Evolutionary conservation across 805 yeast species (phyloP), one percentile per base, ranked within the genome.

Genomic region (Phaffomyces antillensis): DNA sequence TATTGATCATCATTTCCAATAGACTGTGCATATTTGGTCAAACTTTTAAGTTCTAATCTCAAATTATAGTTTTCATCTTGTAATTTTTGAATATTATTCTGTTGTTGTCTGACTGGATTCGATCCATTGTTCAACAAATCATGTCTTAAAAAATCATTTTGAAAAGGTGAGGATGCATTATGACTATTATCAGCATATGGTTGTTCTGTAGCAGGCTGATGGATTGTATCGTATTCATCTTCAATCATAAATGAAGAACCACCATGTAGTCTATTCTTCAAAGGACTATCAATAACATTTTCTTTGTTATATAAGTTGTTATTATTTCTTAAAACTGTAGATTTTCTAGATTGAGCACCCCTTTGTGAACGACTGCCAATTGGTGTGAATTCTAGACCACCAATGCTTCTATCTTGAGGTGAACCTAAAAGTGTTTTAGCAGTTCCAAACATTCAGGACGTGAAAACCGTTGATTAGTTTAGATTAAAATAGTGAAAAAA

Each of bases 61-160:
- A 72, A 58, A 43, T 68, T 68, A 51, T 67, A 69, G 47, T 72
- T 72, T 34, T 72, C 77, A 11, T 66, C 60, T 44, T 66, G 61
- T 30, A 72, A 60, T 45, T 59, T 57, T 16, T 61, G 50, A 11
- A 59, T 48, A 36, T 58, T 48, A 37, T 57, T 56, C 43, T 61
- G 59, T 48, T 62, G 65, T 33, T 54, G 62, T 37, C 51, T 58
- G 15, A 62, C 55, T 4, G 66, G 64, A 42, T 62, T 59, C 18
- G 61, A 56, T 1, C 60, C 61, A 46, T 47, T 49, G 37, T 52
- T 50, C 7, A 57, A 43, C 40, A 57, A 38, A 25, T 51, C 51
- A 35, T 52, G 55, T 15, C 43, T 48, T 15, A 48, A 42, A 41
- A 54, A 47, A 15, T 41, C 49, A 18, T 47, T 50, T 3, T 38